Evolutionary conservation across 768 basidiomycete genomes (phyloP), one percentile per base, ranked within the genome.

Genomic region (Boletus pseudo-olivaceus): DNA sequence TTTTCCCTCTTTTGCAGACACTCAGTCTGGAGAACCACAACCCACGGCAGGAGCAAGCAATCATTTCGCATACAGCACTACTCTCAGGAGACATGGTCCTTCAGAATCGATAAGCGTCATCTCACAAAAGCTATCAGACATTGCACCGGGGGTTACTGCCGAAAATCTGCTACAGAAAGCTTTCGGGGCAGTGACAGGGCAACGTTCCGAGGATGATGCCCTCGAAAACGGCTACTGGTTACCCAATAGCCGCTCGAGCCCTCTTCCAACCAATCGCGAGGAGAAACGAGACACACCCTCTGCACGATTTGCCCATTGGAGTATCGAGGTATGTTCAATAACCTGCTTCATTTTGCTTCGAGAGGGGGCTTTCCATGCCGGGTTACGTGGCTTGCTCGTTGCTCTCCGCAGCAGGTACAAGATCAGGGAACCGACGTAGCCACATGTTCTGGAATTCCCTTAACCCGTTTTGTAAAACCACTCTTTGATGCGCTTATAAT

Each of bases 41-140:
- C 82, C 85, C 0, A 76, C 82, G 0, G 76, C 86, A 0, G 84
- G 83, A 48, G 88, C 90, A 1, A 77, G 80, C 30, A 67, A 81
- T 5, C 90, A 93, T 64, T 93, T 93, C 62, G 85, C 89, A 1
- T 92, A 90, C 68, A 90, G 88, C 60, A 92, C 90, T 0, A 89
- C 87, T 0, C 75, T 93, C 19, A 74, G 90, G 29, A 69, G 90
- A 51, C 90, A 92, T 55, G 77, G 80, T 20, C n/a, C 9, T 4
- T 39, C 38, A 10, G 83, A 86, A 19, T 37, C 62, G 11, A 55
- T 47, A 44, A 65, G 72, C 10, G 75, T 27, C 68, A 57, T 76
- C 9, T 68, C 75, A 6, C 80, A 78, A 9, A 74, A 73, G 29
- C 35, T 75, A 6, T 67, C 67, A 4, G 62, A 67, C n/a, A 59